Conservation (phyloP, 805 yeast species). For the Barnettozyma vustinii region DNA sequence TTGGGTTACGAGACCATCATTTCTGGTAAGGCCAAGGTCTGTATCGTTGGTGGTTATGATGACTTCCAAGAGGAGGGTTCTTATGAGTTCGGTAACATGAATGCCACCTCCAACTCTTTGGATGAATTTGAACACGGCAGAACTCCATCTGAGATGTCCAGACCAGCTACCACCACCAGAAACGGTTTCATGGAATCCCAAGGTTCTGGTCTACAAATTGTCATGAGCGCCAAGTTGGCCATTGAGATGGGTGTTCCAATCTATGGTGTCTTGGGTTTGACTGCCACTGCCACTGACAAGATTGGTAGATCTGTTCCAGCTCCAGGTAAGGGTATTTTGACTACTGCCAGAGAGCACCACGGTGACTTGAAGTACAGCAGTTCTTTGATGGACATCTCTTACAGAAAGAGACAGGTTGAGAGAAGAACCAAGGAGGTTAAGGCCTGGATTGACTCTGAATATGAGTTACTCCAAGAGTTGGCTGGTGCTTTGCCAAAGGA, state of each 20-base stretch:
- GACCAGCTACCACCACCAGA: constrained; percentile 96
- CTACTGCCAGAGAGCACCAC: constrained; percentile 93
- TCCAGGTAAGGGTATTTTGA: constrained; percentile 99
- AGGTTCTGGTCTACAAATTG: constrained; percentile 97
- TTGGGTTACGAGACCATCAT: constrained; percentile 91
- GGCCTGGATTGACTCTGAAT: constrained; percentile 81
- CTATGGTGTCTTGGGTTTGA: constrained; percentile 88
- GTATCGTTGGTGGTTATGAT: constrained; percentile 98
- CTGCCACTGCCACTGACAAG: constrained; percentile 97
- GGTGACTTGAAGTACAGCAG: constrained; percentile 74
- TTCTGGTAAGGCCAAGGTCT: constrained; percentile 91
- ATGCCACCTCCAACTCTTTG: constrained; percentile 88
- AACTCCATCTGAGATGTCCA: constrained; percentile 97
- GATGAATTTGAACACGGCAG: constrained; percentile 93
- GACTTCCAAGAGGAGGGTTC: constrained; percentile 99
- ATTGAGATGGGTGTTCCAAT: constrained; percentile 98
- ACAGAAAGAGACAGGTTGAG: constrained; percentile 88
- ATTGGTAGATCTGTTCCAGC: constrained; percentile 99
- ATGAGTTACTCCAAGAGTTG: constrained; percentile 65
- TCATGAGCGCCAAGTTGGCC: constrained; percentile 94
- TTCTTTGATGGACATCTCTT: constrained; percentile 80
- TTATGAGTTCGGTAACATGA: constrained; percentile 97
- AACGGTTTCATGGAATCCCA: constrained; percentile 99
- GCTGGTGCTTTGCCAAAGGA: constrained; percentile 46
- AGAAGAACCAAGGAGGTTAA: constrained; percentile 72